Percentiles rank a stretch among this genome's conserved stretches.
Conservation (phyloP, 2,329 filamentous ascomycete genomes). For the Orbilia oligospora region DNA sequence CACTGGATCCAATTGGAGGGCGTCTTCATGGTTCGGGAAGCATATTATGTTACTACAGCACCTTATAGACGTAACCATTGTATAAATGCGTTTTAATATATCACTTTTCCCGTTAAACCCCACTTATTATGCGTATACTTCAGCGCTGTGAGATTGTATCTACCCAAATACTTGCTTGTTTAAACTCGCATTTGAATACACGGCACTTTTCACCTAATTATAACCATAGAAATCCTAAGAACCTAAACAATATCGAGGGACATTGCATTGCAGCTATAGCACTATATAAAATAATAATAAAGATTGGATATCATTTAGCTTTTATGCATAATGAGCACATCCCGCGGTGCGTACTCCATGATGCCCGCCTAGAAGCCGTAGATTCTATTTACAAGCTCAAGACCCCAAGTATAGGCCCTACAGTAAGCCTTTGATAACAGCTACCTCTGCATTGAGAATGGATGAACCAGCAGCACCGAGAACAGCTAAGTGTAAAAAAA, state of each 20-base stretch:
- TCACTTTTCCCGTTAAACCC: constrained; percentile 19
- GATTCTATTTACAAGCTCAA: neutral
- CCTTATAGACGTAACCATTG: constrained; percentile 25
- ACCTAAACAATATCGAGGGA: neutral
- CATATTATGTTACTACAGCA: constrained; percentile 19
- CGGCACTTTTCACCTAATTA: no score
- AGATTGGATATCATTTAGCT: constrained; percentile 40
- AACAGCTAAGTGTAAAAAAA: constrained; percentile 74
- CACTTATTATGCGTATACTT: neutral
- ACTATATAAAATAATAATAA: neutral
- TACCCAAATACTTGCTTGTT: no score
- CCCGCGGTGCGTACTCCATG: constrained; percentile 35
- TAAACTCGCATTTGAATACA: no score
- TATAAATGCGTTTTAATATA: constrained; percentile 30
- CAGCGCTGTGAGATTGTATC: neutral
- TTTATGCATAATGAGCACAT: constrained; percentile 42
- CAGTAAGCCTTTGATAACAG: constrained; percentile 88
- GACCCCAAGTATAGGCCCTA: constrained; percentile 66
- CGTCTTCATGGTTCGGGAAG: constrained; percentile 28
- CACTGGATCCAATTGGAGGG: constrained; percentile 32
- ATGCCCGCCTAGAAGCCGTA: neutral
- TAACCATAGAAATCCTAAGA: neutral
- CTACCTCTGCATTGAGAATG: constrained; percentile 93
- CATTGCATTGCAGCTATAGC: neutral
- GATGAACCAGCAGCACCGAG: constrained; percentile 97